Percentiles rank a stretch among this genome's conserved stretches.
phyloP scores from a whole-genome alignment of 2,329 filamentous ascomycete genomes.

The Didymella exigua region DNA sequence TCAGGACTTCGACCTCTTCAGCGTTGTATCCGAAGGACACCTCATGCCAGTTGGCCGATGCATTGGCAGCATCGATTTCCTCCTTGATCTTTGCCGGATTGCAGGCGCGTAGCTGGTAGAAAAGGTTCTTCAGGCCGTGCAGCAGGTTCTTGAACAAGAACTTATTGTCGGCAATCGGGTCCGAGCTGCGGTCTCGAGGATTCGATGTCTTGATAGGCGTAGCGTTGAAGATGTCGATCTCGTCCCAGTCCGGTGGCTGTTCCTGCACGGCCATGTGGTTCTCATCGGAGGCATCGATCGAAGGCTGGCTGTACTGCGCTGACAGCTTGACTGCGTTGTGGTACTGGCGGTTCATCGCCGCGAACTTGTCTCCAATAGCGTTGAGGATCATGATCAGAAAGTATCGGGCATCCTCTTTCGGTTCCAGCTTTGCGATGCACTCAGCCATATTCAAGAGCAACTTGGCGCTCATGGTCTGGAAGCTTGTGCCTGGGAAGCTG shows the following conservation, averaged over 20 bases:
- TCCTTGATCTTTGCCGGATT: slow-evolving; percentile 67
- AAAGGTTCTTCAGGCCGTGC: slow-evolving; percentile 93
- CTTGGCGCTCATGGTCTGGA: slow-evolving; percentile 99
- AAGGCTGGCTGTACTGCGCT: slow-evolving; percentile 72
- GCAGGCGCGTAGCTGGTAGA: slow-evolving; percentile 91
- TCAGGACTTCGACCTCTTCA: slow-evolving; percentile 94
- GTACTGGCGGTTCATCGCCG: slow-evolving; percentile 96
- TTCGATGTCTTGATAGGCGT: slow-evolving; percentile 96
- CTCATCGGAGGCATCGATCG: slow-evolving; percentile 68
- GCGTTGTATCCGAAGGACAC: slow-evolving; percentile 96
- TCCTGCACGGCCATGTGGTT: slow-evolving; percentile 85
- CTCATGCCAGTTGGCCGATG: slow-evolving; percentile 90
- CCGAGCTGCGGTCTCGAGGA: slow-evolving; percentile 82
- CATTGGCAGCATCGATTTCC: slow-evolving; percentile 74
- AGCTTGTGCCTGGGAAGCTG: slow-evolving; percentile 95
- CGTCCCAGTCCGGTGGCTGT: slow-evolving; percentile 88
- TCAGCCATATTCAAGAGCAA: slow-evolving; percentile 97
- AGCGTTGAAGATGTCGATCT: slow-evolving; percentile 95
- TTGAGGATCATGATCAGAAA: slow-evolving; percentile 97
- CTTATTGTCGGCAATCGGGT: slow-evolving; percentile 95
- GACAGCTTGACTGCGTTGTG: slow-evolving; percentile 93
- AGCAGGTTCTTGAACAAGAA: slow-evolving; percentile 97
- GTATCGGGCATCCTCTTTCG: slow-evolving; percentile 92
- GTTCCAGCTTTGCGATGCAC: slow-evolving; percentile 89
- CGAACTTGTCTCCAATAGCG: slow-evolving; percentile 97